phyloP scores from a whole-genome alignment of 2,329 filamentous ascomycete species.

The Aspergillus sojae region DNA sequence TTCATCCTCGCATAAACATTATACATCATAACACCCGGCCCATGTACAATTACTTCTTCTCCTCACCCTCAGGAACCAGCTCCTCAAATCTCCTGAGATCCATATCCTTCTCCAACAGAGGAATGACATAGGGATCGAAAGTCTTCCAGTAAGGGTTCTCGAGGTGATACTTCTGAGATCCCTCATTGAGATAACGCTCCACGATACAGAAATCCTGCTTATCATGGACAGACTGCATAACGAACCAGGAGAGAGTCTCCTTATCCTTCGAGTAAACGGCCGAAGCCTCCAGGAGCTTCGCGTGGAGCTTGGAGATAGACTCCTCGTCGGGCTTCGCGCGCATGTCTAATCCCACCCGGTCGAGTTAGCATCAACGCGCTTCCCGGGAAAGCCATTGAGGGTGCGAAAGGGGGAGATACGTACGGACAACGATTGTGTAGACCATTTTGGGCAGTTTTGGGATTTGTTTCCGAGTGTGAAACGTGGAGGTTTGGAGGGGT shows the following conservation, averaged over 20 bases:
- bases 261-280: conserved; percentile 71
- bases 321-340: conserved; percentile 68
- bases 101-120: conserved; percentile 69
- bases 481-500: conserved; percentile 1
- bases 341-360: conserved; percentile 43
- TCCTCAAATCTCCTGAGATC: conserved; percentile 70
- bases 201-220: conserved; percentile 73
- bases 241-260: conserved; percentile 72
- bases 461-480: not conserved
- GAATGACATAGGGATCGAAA: conserved; percentile 73
- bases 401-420: conserved; percentile 7
- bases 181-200: conserved; percentile 70
- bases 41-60: not conserved
- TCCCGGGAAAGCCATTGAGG: no score
- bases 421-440: conserved; percentile 36
- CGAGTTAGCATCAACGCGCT: no score
- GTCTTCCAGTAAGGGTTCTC: conserved; percentile 76
- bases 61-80: conserved; percentile 41
- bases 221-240: conserved; percentile 74
- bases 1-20: not conserved
- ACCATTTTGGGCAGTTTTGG: conserved; percentile 23
- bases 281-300: conserved; percentile 75
- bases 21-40: not conserved
- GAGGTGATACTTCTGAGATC: conserved; percentile 62
- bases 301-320: conserved; percentile 66